These are phyloP conservation scores for Saturnispora hagleri DNA, from an alignment of 805 yeast species.

Conservation along the genomic window DNA sequence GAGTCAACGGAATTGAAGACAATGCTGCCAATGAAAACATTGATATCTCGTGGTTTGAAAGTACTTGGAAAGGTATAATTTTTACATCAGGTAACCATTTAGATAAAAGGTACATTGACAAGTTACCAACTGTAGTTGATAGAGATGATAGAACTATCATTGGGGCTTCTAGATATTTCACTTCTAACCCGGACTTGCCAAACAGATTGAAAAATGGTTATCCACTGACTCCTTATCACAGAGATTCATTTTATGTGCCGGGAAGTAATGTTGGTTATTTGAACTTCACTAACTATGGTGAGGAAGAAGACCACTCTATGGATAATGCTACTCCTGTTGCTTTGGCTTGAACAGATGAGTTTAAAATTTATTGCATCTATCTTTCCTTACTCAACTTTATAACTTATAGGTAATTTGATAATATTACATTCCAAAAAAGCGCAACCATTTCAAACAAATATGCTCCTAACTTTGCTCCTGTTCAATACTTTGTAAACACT, in stretches of 20 bases:
- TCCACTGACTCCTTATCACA: slow-evolving; percentile 30
- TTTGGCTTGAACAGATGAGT: not conserved
- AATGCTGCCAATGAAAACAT: no score
- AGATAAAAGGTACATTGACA: slow-evolving; percentile 15
- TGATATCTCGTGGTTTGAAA: not conserved
- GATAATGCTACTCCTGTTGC: slow-evolving; percentile 7
- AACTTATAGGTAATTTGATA: no score
- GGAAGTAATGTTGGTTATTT: slow-evolving; percentile 10
- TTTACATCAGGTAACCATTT: slow-evolving; percentile 9
- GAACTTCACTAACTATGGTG: slow-evolving; percentile 7
- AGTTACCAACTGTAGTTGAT: slow-evolving; percentile 9
- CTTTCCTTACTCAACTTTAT: no score
- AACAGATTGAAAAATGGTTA: slow-evolving; percentile 29
- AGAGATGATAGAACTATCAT: slow-evolving; percentile 35
- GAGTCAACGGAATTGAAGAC: slow-evolving; percentile 42
- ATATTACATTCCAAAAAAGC: no score
- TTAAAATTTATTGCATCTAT: no score
- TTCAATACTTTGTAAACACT: no score
- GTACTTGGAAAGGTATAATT: slow-evolving; percentile 3
- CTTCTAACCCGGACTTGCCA: slow-evolving; percentile 37
- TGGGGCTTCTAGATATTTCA: slow-evolving; percentile 32
- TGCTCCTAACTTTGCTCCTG: no score
- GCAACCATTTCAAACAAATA: no score
- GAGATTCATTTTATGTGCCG: slow-evolving; percentile 30
- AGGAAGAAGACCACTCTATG: slow-evolving; percentile 9